Base-by-base conservation (phyloP, 352 stramenopile species). In the Globisporangium nagaii region DNA sequence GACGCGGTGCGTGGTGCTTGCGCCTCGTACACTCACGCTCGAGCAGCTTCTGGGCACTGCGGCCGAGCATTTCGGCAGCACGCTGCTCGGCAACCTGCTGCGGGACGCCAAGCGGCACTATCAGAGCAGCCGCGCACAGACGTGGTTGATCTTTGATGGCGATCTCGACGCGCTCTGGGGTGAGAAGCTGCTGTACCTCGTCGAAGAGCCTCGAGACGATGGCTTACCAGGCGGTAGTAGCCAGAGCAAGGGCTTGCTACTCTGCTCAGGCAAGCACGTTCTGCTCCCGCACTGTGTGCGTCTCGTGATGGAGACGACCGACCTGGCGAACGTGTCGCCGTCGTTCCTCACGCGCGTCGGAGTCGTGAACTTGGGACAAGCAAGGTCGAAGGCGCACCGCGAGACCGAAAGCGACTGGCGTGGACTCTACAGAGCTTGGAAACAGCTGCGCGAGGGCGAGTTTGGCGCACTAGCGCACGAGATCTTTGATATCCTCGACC, bases 121-220 rank as follows among this genome's bases (percentile, higher is more conserved):
- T 30, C 58, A 56, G 32, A 15, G 64, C 20, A 48, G 51, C 15
- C 25, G 53, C 9, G 53, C 60, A 6, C 57, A 75, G 8, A 85
- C 79, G 17, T 93, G 82, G 79, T 53, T 90, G 6, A 52, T 89
- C 5, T 57, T 93, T 15, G 82, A 93, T 53, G 78, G 82, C 0
- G 68, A 84, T n/a, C 30, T 88, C 1, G 60, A 70, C 41, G 15
- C 58, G 5, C 40, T 39, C 0, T 93, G 79, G 80, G 70, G 62
- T 11, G 76, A 83, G 10, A 67, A 63, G 27, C n/a, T 90, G 15
- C 22, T 88, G 1, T 71, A 68, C 25, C 54, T 71, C 1, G 52
- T 70, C 5, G 54, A 53, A 42, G 68, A 71, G 30, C 12, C 53
- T 2, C 48, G 65, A 7, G 53, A 60, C 28, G 52, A 58, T 13